Evolutionary conservation across 805 yeast species (phyloP).

Genomic region (Wickerhamomyces rabaulensis): DNA sequence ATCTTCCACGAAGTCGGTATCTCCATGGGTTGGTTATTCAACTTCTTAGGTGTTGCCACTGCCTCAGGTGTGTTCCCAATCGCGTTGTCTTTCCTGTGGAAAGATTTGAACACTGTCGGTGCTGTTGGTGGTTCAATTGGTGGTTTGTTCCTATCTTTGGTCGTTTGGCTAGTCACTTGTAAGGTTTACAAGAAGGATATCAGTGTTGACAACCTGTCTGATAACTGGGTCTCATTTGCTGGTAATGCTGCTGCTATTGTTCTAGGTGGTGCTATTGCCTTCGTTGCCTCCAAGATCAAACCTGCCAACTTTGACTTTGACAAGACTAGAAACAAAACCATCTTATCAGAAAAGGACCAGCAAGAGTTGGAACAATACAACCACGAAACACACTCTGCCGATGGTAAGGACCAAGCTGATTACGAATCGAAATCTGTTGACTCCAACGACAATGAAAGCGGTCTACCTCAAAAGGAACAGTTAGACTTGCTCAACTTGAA

Average conservation of each 20-base stretch:
- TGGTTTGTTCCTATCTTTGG: constrained; percentile 32
- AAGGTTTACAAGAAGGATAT: constrained; percentile 31
- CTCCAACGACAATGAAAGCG: constrained; percentile 9
- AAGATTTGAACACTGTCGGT: constrained; percentile 30
- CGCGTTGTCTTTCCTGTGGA: constrained; percentile 35
- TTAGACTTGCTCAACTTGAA: constrained; percentile 26
- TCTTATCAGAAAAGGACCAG: constrained; percentile 14
- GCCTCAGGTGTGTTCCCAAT: constrained; percentile 37
- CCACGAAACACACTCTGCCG: background rate
- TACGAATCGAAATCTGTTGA: background rate
- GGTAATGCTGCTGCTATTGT: constrained; percentile 35
- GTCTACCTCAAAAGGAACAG: constrained; percentile 21
- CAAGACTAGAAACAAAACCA: constrained; percentile 30
- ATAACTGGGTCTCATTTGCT: constrained; percentile 37
- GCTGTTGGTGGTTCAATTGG: constrained; percentile 34
- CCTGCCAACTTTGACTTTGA: constrained; percentile 37
- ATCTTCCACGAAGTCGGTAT: constrained; percentile 31
- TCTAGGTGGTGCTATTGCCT: constrained; percentile 32
- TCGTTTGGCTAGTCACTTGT: constrained; percentile 35
- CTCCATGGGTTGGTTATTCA: constrained; percentile 34
- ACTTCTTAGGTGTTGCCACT: constrained; percentile 37
- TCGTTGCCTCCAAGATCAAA: constrained; percentile 27
- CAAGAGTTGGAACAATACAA: background rate
- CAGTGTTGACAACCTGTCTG: constrained; percentile 28
- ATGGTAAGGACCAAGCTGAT: constrained; percentile 1